Evolutionary conservation across 331 rosid genomes (phyloP).

Genomic region (Arachis monticola): DNA sequence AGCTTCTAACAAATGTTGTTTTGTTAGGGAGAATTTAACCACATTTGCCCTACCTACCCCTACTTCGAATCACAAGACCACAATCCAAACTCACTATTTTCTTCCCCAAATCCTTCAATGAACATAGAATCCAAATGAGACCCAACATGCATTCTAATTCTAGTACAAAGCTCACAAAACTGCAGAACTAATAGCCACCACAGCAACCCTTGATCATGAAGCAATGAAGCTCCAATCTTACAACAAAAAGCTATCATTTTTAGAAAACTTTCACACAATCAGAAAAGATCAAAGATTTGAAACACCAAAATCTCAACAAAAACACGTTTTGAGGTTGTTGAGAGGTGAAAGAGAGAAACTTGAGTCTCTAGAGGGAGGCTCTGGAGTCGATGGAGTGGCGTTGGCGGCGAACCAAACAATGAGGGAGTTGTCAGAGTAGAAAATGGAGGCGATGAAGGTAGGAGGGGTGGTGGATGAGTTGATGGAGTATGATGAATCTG

Average conservation of each 20-base stretch:
- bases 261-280: neutral
- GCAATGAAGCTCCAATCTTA: slow-evolving; percentile 43
- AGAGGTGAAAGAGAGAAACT: neutral
- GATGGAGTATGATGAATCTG: no score
- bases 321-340: neutral
- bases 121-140: slow-evolving; percentile 64
- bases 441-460: no score
- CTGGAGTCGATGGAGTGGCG: no score
- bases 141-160: slow-evolving; percentile 76
- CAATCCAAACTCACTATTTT: slow-evolving; percentile 55
- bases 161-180: slow-evolving; percentile 44
- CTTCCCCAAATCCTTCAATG: slow-evolving; percentile 54
- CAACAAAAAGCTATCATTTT: slow-evolving; percentile 45
- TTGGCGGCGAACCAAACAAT: no score
- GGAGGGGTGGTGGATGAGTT: no score
- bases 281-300: neutral
- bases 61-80: slow-evolving; percentile 73
- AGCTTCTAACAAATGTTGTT: slow-evolving; percentile 18
- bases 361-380: no score
- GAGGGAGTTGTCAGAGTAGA: no score
- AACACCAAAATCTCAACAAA: neutral
- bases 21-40: slow-evolving; percentile 47
- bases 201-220: slow-evolving; percentile 58
- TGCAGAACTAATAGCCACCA: slow-evolving; percentile 33
- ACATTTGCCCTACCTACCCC: slow-evolving; percentile 86